A percentile compares a stretch with the other conserved stretches of the same genome.
Conservation (phyloP, 768 basidiomycete species). For the Lactarius akahatsu region DNA sequence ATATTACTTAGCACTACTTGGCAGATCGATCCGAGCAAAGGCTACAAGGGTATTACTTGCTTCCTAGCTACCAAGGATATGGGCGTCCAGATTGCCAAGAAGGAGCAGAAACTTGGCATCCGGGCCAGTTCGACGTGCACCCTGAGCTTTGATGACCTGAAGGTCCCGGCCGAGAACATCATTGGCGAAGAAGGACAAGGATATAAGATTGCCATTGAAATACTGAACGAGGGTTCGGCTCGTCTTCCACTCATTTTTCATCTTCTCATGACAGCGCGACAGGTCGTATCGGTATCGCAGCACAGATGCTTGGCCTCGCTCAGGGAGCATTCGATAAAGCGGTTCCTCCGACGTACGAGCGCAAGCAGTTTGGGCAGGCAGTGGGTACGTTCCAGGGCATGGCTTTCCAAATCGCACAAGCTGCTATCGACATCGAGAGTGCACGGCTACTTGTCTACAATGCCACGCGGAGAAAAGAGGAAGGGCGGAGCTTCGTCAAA, state of each 20-base stretch:
- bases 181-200: slow-evolving; percentile 91
- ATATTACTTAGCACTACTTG: neutral
- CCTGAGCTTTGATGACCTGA: slow-evolving; percentile 91
- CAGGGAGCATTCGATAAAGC: slow-evolving; percentile 96
- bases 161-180: slow-evolving; percentile 81
- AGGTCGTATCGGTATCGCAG: slow-evolving; percentile 95
- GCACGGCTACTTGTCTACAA: slow-evolving; percentile 94
- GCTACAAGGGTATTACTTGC: slow-evolving; percentile 99
- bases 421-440: slow-evolving; percentile 85
- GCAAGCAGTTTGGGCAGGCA: slow-evolving; percentile 91
- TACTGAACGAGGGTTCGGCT: slow-evolving; percentile 79
- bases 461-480: slow-evolving; percentile 92
- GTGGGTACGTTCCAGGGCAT: slow-evolving; percentile 96
- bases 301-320: slow-evolving; percentile 97
- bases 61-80: slow-evolving; percentile 95
- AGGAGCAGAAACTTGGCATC: slow-evolving; percentile 98
- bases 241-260: neutral
- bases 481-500: slow-evolving; percentile 80
- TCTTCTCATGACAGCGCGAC: neutral
- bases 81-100: slow-evolving; percentile 97
- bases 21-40: slow-evolving; percentile 82
- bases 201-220: slow-evolving; percentile 98
- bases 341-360: slow-evolving; percentile 93
- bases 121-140: slow-evolving; percentile 94
- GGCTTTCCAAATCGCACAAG: slow-evolving; percentile 90